A percentile compares a stretch with the other conserved stretches of the same genome.
phyloP scores from a whole-genome alignment of 768 basidiomycete species.

The Daedaleopsis sinensis region DNA sequence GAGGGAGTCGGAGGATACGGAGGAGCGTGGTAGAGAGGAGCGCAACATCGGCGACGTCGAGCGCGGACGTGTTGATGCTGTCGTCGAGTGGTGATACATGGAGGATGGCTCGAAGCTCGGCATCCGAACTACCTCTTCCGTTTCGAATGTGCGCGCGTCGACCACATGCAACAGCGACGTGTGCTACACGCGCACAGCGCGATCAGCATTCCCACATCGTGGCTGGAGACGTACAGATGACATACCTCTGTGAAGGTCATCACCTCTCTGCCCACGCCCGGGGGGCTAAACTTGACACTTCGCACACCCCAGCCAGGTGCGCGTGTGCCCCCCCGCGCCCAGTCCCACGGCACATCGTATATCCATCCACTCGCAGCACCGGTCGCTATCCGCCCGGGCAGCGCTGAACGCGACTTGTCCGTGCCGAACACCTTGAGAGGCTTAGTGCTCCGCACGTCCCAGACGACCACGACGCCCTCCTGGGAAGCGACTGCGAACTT shows the following conservation, averaged over 20 bases:
- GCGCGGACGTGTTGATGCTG: slow-evolving; percentile 20
- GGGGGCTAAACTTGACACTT: slow-evolving; percentile 82
- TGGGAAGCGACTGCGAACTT: slow-evolving; percentile 87
- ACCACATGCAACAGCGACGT: slow-evolving; percentile 81
- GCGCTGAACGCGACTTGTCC: slow-evolving; percentile 37
- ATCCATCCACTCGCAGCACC: slow-evolving; percentile 54
- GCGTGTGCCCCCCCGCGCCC: slow-evolving; percentile 51
- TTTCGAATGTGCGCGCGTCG: slow-evolving; percentile 86
- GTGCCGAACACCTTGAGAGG: slow-evolving; percentile 73
- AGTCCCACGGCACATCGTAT: slow-evolving; percentile 69
- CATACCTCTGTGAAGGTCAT: slow-evolving; percentile 90
- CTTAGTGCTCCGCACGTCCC: slow-evolving; percentile 78
- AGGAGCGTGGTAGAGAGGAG: slow-evolving; percentile 5
- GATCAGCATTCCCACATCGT: neutral
- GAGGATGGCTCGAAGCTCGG: slow-evolving; percentile 40
- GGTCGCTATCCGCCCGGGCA: slow-evolving; percentile 31
- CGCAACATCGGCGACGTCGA: slow-evolving; percentile 23
- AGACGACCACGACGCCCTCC: slow-evolving; percentile 77
- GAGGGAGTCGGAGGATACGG: slow-evolving; percentile 10
- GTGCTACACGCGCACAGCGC: slow-evolving; percentile 55
- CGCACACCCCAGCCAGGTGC: slow-evolving; percentile 86
- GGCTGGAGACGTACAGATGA: neutral
- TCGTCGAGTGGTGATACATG: slow-evolving; percentile 14
- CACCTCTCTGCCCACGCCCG: slow-evolving; percentile 66
- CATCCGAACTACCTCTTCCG: slow-evolving; percentile 66